Evolutionary conservation across 352 stramenopile species (phyloP).

Genomic region (Globisporangium radiosum): DNA sequence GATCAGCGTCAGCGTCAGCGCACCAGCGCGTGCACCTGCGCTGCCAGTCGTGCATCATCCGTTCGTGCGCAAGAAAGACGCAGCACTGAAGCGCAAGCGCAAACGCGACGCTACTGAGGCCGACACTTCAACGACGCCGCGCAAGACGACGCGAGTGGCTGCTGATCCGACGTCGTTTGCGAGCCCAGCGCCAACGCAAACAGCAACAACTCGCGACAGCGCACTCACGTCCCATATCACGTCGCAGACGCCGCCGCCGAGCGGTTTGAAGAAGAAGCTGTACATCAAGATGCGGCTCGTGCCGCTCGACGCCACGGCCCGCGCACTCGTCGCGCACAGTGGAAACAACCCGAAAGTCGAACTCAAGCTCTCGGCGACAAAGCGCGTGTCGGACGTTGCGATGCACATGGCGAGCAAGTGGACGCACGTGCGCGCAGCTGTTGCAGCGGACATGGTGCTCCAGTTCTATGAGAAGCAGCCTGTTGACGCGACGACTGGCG

Average conservation of each 20-base stretch:
- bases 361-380: constrained; percentile 72
- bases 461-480: constrained; percentile 53
- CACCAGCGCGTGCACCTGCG: background rate
- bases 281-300: constrained; percentile 83
- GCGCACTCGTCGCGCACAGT: constrained; percentile 29
- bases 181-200: constrained; percentile 22
- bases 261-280: constrained; percentile 54
- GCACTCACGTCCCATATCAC: constrained; percentile 8
- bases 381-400: constrained; percentile 71
- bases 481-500: background rate
- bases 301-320: constrained; percentile 56
- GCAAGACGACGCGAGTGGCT: background rate
- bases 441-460: constrained; percentile 20
- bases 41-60: constrained; percentile 41
- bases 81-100: constrained; percentile 16
- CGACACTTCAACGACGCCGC: background rate
- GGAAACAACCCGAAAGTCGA: constrained; percentile 74
- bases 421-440: constrained; percentile 33
- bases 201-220: background rate
- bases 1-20: too few species aligned
- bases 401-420: constrained; percentile 77
- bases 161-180: constrained; percentile 20
- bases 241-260: constrained; percentile 45
- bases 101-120: constrained; percentile 17
- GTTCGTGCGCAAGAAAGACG: constrained; percentile 49